phyloP scores from a whole-genome alignment of 2,329 filamentous ascomycete species.

The Corynespora cassiicola region DNA sequence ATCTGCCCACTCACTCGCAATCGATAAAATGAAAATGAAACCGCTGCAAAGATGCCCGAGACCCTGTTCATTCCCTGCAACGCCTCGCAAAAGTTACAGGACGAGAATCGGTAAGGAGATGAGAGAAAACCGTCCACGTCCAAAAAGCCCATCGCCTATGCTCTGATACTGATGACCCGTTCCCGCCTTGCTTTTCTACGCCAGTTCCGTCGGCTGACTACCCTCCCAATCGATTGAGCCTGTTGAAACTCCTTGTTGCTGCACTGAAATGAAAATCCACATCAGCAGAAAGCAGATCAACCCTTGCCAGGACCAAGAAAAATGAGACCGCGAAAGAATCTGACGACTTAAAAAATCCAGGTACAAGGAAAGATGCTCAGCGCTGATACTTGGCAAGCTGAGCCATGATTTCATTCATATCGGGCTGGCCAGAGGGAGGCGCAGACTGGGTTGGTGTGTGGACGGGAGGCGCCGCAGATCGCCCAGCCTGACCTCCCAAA shows the following conservation, averaged over 20 bases:
- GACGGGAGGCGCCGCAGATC: conserved; percentile 32
- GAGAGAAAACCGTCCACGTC: no score
- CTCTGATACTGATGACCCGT: no score
- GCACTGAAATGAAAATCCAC: no score
- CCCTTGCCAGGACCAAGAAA: neutral
- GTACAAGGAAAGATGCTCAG: conserved; percentile 13
- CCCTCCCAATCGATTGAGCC: no score
- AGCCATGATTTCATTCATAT: conserved; percentile 77
- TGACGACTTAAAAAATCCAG: neutral
- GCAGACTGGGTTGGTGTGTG: conserved; percentile 35
- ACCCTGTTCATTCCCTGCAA: neutral
- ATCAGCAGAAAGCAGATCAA: conserved; percentile 5
- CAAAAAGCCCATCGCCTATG: no score
- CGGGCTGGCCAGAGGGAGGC: conserved; percentile 42
- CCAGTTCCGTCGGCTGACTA: no score
- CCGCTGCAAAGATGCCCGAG: no score
- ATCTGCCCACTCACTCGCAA: no score
- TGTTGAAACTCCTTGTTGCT: no score
- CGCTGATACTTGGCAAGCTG: conserved; percentile 71
- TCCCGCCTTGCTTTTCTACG: no score
- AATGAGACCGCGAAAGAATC: conserved; percentile 1
- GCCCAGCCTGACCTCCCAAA: conserved; percentile 27
- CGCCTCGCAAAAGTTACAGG: conserved; percentile 3
- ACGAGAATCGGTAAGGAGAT: neutral
- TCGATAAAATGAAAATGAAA: no score